Base-by-base conservation (phyloP, 2,329 filamentous ascomycete species). In the Trichoderma sp. region DNA sequence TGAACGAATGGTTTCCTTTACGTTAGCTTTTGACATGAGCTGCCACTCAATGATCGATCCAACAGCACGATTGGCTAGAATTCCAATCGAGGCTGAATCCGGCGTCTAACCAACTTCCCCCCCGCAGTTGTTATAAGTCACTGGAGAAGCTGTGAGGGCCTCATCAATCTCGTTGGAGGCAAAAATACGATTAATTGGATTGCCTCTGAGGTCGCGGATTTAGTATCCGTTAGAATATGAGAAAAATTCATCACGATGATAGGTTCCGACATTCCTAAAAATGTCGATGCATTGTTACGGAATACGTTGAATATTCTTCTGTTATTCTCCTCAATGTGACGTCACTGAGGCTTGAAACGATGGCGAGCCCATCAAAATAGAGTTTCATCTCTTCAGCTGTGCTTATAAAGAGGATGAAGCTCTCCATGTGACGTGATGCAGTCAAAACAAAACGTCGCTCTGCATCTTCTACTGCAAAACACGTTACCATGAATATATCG, bases 341-440 rank as follows among this genome's bases (percentile, higher is more conserved):
- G 66, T 67, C 66, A 67, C 58, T 45, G 37, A 61, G 57, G 66
- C 48, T 67, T 63, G 50, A 63, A 45, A 35, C 25, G 4, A 54
- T 48, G 25, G 45, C 37, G 37, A 57, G 39, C 15, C 17, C 27
- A 12, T 27, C 7, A 12, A 42, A 67, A 50, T 67, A 61, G 17
- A 63, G 50, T 67, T 67, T 57, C 50, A 29, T 29, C 7, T 61
- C 25, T 63, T 58, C 66, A 67, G 39, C 48, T 48, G 10, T 34
- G 3, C 56, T 50, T 57, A 67, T 54, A 56, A 42, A 57, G 17
- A 27, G 6, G 2, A 19, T 5, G 4, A 17, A 22, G n/a, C 25
- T 35, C 39, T 45, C 39, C 22, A 48, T 48, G 15, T 19, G 19
- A 3, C 25, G 34, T 12, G 8, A 19, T 58, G 52, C 13, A 3